Base-by-base conservation (phyloP, 495 filamentous ascomycete species). In the Physcia stellaris region DNA sequence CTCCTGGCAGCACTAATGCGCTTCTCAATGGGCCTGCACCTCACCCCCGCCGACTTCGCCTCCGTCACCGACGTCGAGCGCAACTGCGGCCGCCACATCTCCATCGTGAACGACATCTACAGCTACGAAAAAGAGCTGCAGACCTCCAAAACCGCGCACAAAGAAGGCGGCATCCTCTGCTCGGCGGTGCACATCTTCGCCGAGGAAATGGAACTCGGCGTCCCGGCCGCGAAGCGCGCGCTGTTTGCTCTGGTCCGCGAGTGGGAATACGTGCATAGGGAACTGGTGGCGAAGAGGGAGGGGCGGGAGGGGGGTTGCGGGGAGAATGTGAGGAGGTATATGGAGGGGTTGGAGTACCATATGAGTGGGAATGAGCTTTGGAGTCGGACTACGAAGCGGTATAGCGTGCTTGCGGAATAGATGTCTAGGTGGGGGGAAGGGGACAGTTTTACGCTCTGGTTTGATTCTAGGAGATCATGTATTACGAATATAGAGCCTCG, bases 281-380 rank as follows among this genome's bases (percentile, higher is more conserved):
- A 26, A 24, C 30, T 55, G 15, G 50, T 51, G 1, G 40, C 35
- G 2, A 23, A 46, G 15, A 40, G 18, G 28, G 23, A 28, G 36
- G 43, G 13, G 31, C n/a, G n/a, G n/a, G n/a, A 37, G 43, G 20
- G 27, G 33, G 12, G 15, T 20, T 10, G 38, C 35, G 5, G 48
- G 33, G 5, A 40, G 33, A 12, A 32, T 1, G 19, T 51, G 19
- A 37, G 35, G 13, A 41, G 32, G 0, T 66, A 61, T 43, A 24
- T 58, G 3, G 36, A 57, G 13, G 60, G 61, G 4, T 35, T 66
- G 15, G 52, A 59, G 38, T 56, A 49, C 22, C 60, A 62, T 42
- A 63, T 63, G 55, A 53, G 51, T 24, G 61, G 61, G 0, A 65
- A 65, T 37, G 59, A 62, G 47, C 30, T 48, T 11, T 66, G 62